Base-by-base conservation (phyloP, 2,329 filamentous ascomycete species). In the Aspergillus niger region DNA sequence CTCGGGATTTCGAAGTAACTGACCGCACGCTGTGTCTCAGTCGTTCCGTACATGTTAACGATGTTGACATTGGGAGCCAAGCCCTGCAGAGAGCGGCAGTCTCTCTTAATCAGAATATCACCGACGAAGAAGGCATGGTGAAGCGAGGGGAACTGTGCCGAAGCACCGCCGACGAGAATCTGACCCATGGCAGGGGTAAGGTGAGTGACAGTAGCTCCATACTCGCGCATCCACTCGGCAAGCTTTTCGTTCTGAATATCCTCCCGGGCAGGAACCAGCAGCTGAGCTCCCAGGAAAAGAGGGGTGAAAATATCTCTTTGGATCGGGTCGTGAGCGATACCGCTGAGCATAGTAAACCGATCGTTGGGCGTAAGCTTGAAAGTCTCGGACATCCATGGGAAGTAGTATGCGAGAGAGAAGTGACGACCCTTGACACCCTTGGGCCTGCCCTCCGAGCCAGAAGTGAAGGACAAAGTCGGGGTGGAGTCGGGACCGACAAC, bases 101-200 rank as follows among this genome's bases (percentile, higher is more conserved):
- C 94, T 71, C 87, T 85, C 72, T 88, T 96, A 64, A 92, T 96
- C 51, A 98, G 77, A 36, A 97, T 82, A 71, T 98, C 94, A 32
- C 95, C 95, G 1, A 98, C 94, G 64, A 94, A 98, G 81, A 98
- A 94, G 17, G 89, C 92, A 59, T 87, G 83, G 60, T 89, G 83
- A n/a, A 98, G 81, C 11, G 84, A 82, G 1, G 91, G 89, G 70
- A 97, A 96, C 66, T 90, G 77, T 0, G 91, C 88, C 3, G 81
- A 88, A 24, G 92, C 90, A 66, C 91, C 91, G 47, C 92, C 93
- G n/a, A 94, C 89, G 2, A 98, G 80, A 63, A 98, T 95, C 69
- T 97, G 91, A 58, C 93, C 93, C 93, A 98, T 97, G 59, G 95
- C 95, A 8, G 95, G 95, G 1, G 95, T 99, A 41, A 98, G 79